Conservation (phyloP, 2,329 filamentous ascomycete genomes). For the Aspergillus sp. region DNA sequence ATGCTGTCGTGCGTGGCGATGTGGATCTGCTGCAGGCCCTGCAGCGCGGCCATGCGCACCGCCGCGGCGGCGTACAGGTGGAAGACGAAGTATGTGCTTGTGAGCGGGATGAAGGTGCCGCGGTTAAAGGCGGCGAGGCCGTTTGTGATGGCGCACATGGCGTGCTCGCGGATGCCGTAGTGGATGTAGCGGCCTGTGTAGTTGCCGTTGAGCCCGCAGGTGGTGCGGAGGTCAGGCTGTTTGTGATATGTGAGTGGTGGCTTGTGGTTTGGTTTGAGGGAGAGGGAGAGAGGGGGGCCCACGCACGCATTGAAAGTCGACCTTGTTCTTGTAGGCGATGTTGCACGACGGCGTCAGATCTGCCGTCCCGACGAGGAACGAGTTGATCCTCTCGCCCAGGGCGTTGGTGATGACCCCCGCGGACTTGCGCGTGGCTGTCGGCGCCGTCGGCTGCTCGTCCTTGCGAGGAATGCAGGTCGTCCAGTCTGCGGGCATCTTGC, state of each 20-base stretch:
- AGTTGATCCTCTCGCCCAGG: slow-evolving; percentile 4
- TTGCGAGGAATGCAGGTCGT: slow-evolving; percentile 15
- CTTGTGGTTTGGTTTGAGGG: neutral
- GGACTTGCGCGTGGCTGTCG: slow-evolving; percentile 8
- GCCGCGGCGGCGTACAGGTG: slow-evolving; percentile 11
- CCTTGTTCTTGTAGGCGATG: slow-evolving; percentile 8
- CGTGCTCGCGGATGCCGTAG: slow-evolving; percentile 13
- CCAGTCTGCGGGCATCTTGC: slow-evolving; percentile 10
- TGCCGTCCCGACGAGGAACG: slow-evolving; percentile 5
- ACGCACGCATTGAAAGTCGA: slow-evolving; percentile 12
- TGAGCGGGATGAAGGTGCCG: slow-evolving; percentile 12
- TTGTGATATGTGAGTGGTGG: neutral
- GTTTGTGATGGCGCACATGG: slow-evolving; percentile 14
- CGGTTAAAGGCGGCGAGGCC: slow-evolving; percentile 17
- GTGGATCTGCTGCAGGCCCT: slow-evolving; percentile 11
- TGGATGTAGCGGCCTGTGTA: slow-evolving; percentile 12
- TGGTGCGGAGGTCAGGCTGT: slow-evolving; percentile 11
- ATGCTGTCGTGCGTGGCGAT: slow-evolving; percentile 17
- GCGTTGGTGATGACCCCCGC: slow-evolving; percentile 3
- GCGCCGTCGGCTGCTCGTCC: slow-evolving; percentile 9
- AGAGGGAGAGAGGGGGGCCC: too few species aligned
- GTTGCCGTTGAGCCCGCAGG: slow-evolving; percentile 8
- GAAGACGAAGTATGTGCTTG: slow-evolving; percentile 12
- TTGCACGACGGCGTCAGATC: slow-evolving; percentile 11
- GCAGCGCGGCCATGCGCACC: slow-evolving; percentile 12